phyloP scores from a whole-genome alignment of 1,139 yeast genomes.

The Scheffersomyces insectosa region DNA sequence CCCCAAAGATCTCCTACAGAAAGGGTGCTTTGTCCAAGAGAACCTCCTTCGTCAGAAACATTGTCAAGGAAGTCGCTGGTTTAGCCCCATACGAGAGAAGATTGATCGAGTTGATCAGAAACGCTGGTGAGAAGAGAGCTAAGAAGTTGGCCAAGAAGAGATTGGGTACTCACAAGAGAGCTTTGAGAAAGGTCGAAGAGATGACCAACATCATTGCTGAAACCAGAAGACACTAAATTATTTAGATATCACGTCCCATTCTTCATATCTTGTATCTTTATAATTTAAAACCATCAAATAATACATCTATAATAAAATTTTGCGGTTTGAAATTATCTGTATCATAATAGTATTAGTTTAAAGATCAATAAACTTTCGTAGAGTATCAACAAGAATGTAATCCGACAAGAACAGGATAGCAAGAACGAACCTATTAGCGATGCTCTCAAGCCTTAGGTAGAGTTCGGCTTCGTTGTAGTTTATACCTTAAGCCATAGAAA shows the following conservation, averaged over 20 bases:
- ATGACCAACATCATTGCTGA: constrained; percentile 96
- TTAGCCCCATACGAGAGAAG: constrained; percentile 99
- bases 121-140: constrained; percentile 99
- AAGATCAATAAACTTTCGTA: too few species aligned
- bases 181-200: constrained; percentile 99
- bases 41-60: constrained; percentile 91
- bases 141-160: constrained; percentile 99
- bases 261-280: background rate
- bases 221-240: constrained; percentile 76
- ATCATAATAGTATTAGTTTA: too few species aligned
- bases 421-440: too few species aligned
- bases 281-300: background rate
- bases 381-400: too few species aligned
- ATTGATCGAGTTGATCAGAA: constrained; percentile 98
- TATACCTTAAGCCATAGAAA: too few species aligned
- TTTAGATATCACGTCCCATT: background rate
- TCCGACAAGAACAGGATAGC: too few species aligned
- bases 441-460: too few species aligned
- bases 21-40: constrained; percentile 97
- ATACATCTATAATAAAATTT: background rate
- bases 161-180: constrained; percentile 99
- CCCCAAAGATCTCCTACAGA: constrained; percentile 94
- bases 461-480: too few species aligned
- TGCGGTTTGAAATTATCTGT: too few species aligned
- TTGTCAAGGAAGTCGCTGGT: constrained; percentile 97